Conservation (phyloP, 257 asterid genomes). For the Gentiana straminea region DNA sequence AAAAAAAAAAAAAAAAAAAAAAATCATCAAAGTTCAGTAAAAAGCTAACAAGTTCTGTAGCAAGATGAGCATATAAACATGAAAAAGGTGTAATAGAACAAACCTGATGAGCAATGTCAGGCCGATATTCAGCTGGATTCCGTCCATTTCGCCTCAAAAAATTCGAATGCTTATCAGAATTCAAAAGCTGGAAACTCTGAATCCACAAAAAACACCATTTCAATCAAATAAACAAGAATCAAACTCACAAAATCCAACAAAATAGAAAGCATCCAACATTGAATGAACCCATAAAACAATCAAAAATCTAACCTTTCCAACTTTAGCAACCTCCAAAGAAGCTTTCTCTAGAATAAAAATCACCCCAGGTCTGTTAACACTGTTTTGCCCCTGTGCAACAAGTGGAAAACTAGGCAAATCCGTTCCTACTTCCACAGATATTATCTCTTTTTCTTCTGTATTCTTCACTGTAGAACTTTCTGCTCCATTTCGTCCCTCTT, state of each 20-base stretch:
- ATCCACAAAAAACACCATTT: conserved; percentile 1
- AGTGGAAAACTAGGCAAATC: conserved; percentile 66
- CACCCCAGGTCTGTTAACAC: conserved; percentile 40
- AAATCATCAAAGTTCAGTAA: background rate
- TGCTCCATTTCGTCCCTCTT: conserved; percentile 2
- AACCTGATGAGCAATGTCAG: conserved; percentile 88
- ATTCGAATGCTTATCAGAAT: conserved; percentile 71
- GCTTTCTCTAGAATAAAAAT: conserved; percentile 80
- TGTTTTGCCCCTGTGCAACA: conserved; percentile 20
- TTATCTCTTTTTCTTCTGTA: conserved; percentile 27
- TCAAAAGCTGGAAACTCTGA: conserved; percentile 73
- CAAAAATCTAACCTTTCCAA: conserved; percentile 60
- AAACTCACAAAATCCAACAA: background rate
- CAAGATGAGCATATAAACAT: background rate
- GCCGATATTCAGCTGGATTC: conserved; percentile 75
- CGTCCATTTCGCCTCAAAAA: conserved; percentile 41
- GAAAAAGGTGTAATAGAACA: background rate
- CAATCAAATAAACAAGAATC: background rate
- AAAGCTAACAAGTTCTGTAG: too few relatives aligned
- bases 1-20: too few relatives aligned
- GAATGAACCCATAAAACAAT: background rate
- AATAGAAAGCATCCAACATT: background rate
- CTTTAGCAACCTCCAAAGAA: conserved; percentile 78
- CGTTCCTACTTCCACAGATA: conserved; percentile 21
- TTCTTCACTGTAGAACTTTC: conserved; percentile 16